phyloP scores from a whole-genome alignment of 2,329 filamentous ascomycete genomes.

The Pseudopyrenochaeta lycopersici region DNA sequence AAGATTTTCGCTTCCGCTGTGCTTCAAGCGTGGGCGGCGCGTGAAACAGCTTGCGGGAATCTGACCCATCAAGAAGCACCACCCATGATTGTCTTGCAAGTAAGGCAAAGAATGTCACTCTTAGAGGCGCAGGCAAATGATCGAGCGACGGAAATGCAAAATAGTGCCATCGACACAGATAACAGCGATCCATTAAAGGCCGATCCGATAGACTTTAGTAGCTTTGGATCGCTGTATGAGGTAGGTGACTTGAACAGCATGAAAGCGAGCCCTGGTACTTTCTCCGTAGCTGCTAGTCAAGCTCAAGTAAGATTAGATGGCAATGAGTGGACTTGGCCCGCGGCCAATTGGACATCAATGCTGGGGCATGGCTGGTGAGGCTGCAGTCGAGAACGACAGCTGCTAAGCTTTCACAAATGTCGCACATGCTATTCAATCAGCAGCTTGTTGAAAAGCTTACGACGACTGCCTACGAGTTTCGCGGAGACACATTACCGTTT shows the following conservation, averaged over 20 bases:
- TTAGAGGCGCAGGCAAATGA: background rate
- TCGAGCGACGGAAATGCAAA: background rate
- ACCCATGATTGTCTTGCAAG: constrained; percentile 13
- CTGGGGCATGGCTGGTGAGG: constrained; percentile 13
- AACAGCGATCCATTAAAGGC: background rate
- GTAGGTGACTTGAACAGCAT: background rate
- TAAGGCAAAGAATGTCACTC: constrained; percentile 6
- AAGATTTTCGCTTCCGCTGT: constrained; percentile 64
- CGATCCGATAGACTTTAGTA: constrained; percentile 2
- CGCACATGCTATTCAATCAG: constrained; percentile 8
- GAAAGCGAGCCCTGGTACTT: constrained; percentile 1
- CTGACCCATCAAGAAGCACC: constrained; percentile 2
- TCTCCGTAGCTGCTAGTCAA: background rate
- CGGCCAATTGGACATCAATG: constrained; percentile 9
- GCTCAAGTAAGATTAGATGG: background rate
- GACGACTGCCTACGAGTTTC: constrained; percentile 4
- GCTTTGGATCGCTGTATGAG: background rate
- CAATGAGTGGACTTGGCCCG: constrained; percentile 14
- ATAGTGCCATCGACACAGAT: background rate
- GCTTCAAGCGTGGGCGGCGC: constrained; percentile 58
- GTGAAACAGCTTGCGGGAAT: constrained; percentile 12
- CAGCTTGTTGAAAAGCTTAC: constrained; percentile 6
- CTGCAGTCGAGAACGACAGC: background rate
- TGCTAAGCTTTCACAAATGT: too few species aligned
- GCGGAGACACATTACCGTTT: constrained; percentile 1